Percentiles rank a stretch among this genome's conserved stretches.
Evolutionary conservation across 2,329 filamentous ascomycete species (phyloP).

Genomic region (Sarocladium oryzae): DNA sequence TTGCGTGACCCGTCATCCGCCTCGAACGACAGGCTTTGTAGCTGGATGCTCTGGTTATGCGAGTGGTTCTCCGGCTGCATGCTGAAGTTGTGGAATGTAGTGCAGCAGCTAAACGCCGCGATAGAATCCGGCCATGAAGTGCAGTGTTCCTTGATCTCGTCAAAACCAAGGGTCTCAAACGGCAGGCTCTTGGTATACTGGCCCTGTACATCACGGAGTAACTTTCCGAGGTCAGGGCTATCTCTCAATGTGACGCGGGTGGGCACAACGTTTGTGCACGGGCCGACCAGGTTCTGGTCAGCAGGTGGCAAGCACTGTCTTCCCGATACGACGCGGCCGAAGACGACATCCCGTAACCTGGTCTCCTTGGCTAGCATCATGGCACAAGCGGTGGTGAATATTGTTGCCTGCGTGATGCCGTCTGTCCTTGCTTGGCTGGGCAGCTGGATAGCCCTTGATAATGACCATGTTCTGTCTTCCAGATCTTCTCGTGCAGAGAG

Average conservation of each 20-base stretch:
- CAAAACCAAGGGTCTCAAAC: slow-evolving; percentile 22
- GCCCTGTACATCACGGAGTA: not conserved
- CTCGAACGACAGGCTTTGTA: no score
- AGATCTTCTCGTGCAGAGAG: not conserved
- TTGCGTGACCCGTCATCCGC: no score
- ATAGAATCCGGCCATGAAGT: slow-evolving; percentile 21
- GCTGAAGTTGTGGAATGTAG: no score
- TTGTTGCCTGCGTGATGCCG: slow-evolving; percentile 12
- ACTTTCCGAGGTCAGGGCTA: not conserved
- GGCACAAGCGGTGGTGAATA: slow-evolving; percentile 13
- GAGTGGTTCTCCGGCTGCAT: no score
- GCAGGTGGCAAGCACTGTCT: slow-evolving; percentile 29
- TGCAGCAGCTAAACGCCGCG: no score
- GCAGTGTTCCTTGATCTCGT: slow-evolving; percentile 22
- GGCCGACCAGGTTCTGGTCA: slow-evolving; percentile 29
- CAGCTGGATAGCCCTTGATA: not conserved
- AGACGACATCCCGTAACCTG: slow-evolving; percentile 27
- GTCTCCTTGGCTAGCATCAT: slow-evolving; percentile 8
- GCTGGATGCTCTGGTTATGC: no score
- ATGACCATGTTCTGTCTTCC: no score
- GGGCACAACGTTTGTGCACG: slow-evolving; percentile 34
- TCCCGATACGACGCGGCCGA: slow-evolving; percentile 33
- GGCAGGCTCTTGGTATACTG: not conserved
- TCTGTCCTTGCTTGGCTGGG: not conserved
- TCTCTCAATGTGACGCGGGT: slow-evolving; percentile 26